A percentile compares a stretch with the other conserved stretches of the same genome.
Evolutionary conservation across 441 rosid species (phyloP).

Genomic region (Arabidopsis lyrata): DNA sequence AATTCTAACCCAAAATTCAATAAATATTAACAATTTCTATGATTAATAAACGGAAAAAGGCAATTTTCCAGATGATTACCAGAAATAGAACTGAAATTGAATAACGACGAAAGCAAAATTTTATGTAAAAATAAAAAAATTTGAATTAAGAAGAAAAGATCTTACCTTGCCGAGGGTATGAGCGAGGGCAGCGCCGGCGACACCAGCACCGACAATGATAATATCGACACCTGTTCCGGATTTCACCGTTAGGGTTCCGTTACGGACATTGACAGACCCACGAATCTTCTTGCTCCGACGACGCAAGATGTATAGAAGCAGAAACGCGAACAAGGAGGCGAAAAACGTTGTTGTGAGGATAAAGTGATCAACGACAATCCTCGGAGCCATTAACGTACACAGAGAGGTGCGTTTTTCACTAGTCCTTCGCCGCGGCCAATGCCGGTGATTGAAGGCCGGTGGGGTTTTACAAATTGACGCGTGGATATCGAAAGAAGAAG

Average conservation of each 20-base stretch:
- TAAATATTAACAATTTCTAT: not conserved
- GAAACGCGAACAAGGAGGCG: constrained; percentile 37
- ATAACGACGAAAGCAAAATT: not conserved
- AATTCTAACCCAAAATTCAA: not conserved
- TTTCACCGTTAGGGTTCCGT: constrained; percentile 26
- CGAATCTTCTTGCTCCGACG: not conserved
- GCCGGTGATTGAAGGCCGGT: no score
- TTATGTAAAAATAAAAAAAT: no score
- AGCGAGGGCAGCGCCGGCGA: constrained; percentile 85
- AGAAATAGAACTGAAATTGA: not conserved
- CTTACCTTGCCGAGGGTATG: constrained; percentile 75
- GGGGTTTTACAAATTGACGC: no score
- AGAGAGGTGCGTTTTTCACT: no score
- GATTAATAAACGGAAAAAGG: no score
- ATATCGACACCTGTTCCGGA: constrained; percentile 48
- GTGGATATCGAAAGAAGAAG: no score
- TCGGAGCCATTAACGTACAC: no score
- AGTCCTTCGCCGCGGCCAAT: no score
- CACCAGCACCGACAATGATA: constrained; percentile 82
- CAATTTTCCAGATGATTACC: not conserved
- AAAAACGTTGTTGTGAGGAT: no score
- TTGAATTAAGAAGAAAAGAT: no score
- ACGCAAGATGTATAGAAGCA: constrained; percentile 51
- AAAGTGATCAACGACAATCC: no score
- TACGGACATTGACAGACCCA: no score